Evolutionary conservation across 2,329 filamentous ascomycete genomes (phyloP).

Genomic region (Pestalotiopsis fici): DNA sequence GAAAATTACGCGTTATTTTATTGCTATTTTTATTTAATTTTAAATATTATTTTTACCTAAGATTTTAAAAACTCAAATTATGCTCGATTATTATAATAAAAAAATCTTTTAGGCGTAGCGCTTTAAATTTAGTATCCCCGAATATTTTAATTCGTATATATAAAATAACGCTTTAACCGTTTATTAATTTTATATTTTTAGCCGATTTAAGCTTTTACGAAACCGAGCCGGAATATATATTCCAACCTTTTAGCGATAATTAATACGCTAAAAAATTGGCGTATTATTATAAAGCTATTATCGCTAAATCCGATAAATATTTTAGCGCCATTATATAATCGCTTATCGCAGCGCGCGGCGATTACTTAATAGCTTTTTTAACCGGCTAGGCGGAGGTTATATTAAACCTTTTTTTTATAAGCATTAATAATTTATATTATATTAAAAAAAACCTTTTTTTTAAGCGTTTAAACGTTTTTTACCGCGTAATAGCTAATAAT

Average conservation of each 20-base stretch:
- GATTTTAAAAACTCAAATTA: neutral
- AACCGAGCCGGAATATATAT: neutral
- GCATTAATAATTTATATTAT: neutral
- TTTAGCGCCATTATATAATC: neutral
- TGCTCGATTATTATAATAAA: neutral
- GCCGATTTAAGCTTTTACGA: neutral
- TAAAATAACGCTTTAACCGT: neutral
- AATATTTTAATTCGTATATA: neutral
- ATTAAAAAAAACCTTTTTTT: neutral
- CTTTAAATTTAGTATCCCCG: neutral
- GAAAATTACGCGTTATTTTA: too few species aligned
- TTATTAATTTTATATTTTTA: neutral
- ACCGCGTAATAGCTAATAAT: neutral
- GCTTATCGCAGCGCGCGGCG: neutral
- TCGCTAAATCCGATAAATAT: neutral
- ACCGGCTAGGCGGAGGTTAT: neutral
- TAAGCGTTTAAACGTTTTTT: neutral
- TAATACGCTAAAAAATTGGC: neutral
- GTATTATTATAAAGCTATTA: neutral
- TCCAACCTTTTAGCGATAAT: neutral
- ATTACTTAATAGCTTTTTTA: neutral
- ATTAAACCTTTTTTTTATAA: neutral
- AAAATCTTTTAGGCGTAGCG: neutral
- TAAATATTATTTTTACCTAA: too few species aligned
- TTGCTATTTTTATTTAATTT: too few species aligned